These are phyloP conservation scores for Fusarium redolens DNA, from an alignment of 2,329 filamentous ascomycete species.

Conservation along the genomic window DNA sequence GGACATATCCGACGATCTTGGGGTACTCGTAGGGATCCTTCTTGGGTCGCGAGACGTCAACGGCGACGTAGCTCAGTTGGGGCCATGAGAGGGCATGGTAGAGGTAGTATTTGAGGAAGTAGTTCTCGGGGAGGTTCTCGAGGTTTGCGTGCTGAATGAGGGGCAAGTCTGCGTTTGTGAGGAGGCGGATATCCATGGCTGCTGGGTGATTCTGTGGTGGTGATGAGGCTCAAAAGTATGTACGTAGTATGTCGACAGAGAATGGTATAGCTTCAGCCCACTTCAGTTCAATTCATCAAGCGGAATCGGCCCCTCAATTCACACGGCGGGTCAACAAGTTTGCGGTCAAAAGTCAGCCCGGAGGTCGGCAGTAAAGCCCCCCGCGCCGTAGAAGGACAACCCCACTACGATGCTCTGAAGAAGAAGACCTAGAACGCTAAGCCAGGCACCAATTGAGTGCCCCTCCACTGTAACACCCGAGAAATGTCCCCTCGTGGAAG, in stretches of 20 bases:
- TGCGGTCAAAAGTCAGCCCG: slow-evolving; percentile 16
- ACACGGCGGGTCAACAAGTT: slow-evolving; percentile 16
- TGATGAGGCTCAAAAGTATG: slow-evolving; percentile 21
- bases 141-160: slow-evolving; percentile 98
- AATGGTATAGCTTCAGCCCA: slow-evolving; percentile 30
- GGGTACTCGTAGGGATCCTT: slow-evolving; percentile 88
- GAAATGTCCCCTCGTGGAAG: slow-evolving; percentile 26
- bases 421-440: slow-evolving; percentile 8
- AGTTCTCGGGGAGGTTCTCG: slow-evolving; percentile 98
- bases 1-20: slow-evolving; percentile 98
- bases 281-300: slow-evolving; percentile 6
- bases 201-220: not conserved
- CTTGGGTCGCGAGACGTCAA: slow-evolving; percentile 85
- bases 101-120: slow-evolving; percentile 99
- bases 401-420: slow-evolving; percentile 11
- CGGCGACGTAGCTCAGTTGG: slow-evolving; percentile 94
- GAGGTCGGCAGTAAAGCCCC: slow-evolving; percentile 21
- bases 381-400: slow-evolving; percentile 9
- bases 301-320: slow-evolving; percentile 27
- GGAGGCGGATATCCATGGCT: slow-evolving; percentile 89
- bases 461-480: slow-evolving; percentile 25
- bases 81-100: slow-evolving; percentile 99
- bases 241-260: not conserved
- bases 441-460: slow-evolving; percentile 17
- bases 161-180: slow-evolving; percentile 85